Evolutionary conservation across 176 grass and related monocot species (phyloP).

Genomic region (Ensete ventricosum): DNA sequence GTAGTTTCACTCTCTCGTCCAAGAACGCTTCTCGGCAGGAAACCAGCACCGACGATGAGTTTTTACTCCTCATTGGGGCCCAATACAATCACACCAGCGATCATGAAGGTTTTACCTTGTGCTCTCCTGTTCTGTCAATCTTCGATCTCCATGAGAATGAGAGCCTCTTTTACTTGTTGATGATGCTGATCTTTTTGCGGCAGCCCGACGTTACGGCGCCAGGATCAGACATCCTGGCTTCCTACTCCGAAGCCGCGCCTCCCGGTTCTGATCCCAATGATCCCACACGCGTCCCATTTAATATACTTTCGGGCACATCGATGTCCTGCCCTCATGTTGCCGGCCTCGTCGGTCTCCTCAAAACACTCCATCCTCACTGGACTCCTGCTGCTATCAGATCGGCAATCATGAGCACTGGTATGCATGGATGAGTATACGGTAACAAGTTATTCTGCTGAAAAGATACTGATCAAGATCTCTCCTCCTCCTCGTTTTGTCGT

Average conservation of each 20-base stretch:
- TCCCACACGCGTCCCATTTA: slow-evolving; percentile 38
- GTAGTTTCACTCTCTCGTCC: slow-evolving; percentile 41
- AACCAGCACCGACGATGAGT: slow-evolving; percentile 55
- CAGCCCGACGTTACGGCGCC: slow-evolving; percentile 69
- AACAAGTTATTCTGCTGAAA: too few species aligned
- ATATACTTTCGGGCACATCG: slow-evolving; percentile 45
- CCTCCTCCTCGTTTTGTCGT: background rate
- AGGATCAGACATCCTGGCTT: slow-evolving; percentile 40
- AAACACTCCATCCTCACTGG: slow-evolving; percentile 52
- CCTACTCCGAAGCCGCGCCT: slow-evolving; percentile 32
- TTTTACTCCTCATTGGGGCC: slow-evolving; percentile 57
- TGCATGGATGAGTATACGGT: background rate
- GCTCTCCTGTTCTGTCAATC: background rate
- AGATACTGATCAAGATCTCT: too few species aligned
- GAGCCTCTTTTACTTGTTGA: background rate
- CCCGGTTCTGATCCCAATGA: slow-evolving; percentile 13
- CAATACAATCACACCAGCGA: slow-evolving; percentile 40
- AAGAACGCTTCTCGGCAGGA: slow-evolving; percentile 27
- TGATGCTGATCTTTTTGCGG: background rate
- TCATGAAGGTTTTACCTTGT: slow-evolving; percentile 39
- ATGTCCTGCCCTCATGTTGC: slow-evolving; percentile 76
- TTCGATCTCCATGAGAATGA: background rate
- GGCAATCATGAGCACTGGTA: slow-evolving; percentile 70
- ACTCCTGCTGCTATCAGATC: slow-evolving; percentile 59
- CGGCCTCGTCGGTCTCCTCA: slow-evolving; percentile 50